Conservation (phyloP, 129 eudicot genomes). For the Flaveria linearis region DNA sequence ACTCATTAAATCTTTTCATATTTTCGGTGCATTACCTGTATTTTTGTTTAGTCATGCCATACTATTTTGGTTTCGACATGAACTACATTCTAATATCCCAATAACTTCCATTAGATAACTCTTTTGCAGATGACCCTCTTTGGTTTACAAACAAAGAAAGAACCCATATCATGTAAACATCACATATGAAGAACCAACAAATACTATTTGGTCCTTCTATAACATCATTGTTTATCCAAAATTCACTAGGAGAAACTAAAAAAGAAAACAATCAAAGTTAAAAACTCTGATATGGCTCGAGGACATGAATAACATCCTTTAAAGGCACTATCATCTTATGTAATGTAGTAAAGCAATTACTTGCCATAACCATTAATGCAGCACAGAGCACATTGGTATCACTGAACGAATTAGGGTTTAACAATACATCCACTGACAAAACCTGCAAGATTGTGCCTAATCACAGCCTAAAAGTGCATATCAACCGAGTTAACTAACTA, state of each 20-base stretch:
- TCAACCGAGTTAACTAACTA: conserved; percentile 1
- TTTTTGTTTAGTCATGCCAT: conserved; percentile 4
- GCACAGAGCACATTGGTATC: background rate
- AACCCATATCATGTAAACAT: conserved; percentile 7
- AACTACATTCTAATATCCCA: background rate
- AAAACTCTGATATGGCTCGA: background rate
- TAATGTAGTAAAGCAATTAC: background rate
- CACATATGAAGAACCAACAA: conserved; percentile 25
- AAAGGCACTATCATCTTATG: background rate
- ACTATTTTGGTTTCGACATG: background rate
- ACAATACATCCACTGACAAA: conserved; percentile 17
- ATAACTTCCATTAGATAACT: conserved; percentile 16
- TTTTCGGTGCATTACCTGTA: background rate
- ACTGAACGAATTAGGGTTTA: background rate
- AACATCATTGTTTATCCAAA: background rate
- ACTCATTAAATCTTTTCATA: conserved; percentile 13
- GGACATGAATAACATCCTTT: background rate
- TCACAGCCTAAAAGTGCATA: background rate
- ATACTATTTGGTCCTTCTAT: background rate
- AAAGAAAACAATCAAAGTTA: background rate
- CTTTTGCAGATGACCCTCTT: background rate
- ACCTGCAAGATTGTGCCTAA: no score
- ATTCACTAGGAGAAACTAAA: background rate
- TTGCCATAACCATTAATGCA: background rate
- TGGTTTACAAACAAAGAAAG: conserved; percentile 7